Percentiles rank a stretch among this genome's conserved stretches.
Evolutionary conservation across 148 eudicot species (phyloP).

Genomic region (Euryodendron excelsum): DNA sequence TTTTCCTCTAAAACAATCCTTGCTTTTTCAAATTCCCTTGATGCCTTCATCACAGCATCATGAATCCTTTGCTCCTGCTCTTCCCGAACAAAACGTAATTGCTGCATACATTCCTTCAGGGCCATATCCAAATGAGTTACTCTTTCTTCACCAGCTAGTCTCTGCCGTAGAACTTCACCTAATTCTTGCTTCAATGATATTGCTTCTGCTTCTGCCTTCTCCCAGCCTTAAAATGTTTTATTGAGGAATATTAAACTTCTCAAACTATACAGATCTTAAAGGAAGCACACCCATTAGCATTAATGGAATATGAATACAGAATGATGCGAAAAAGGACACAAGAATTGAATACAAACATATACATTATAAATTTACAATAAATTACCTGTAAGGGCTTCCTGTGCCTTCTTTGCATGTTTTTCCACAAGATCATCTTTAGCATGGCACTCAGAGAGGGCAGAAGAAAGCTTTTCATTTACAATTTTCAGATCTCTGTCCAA

Average conservation of each 20-base stretch:
- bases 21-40: constrained; percentile 56
- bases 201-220: constrained; percentile 75
- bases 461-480: constrained; percentile 59
- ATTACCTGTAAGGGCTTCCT: constrained; percentile 83
- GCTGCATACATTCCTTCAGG: constrained; percentile 86
- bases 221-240: constrained; percentile 55
- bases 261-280: constrained; percentile 1
- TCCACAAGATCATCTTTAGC: constrained; percentile 61
- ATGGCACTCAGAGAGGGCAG: constrained; percentile 54
- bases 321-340: neutral
- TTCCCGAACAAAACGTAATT: constrained; percentile 73
- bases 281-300: neutral
- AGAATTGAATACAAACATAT: neutral
- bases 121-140: constrained; percentile 62
- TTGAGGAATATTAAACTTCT: neutral
- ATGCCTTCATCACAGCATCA: constrained; percentile 58
- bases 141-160: constrained; percentile 59
- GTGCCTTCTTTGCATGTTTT: constrained; percentile 70
- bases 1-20: constrained; percentile 44
- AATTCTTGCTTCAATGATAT: constrained; percentile 57
- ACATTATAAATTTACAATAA: neutral
- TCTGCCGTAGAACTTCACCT: constrained; percentile 50
- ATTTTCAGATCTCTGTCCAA: constrained; percentile 53
- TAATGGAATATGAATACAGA: neutral
- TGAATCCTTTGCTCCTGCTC: constrained; percentile 84